phyloP scores from a whole-genome alignment of 257 asterid species.

The Solanum bukasovii region DNA sequence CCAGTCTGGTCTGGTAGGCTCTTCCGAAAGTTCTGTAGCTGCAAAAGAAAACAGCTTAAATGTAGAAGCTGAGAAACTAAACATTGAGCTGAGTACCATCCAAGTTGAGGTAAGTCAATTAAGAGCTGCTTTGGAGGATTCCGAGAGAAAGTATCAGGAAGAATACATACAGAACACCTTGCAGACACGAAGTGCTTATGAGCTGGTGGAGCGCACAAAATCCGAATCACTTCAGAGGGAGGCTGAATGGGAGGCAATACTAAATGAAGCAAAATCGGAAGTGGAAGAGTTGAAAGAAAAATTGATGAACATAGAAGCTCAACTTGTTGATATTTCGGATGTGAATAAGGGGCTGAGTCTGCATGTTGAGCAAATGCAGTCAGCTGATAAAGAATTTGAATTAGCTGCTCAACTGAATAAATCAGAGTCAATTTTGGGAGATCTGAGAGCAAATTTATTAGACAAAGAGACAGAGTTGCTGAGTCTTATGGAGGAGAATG shows the following conservation, averaged over 20 bases:
- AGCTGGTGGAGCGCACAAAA: constrained; percentile 46
- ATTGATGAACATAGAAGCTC: constrained; percentile 29
- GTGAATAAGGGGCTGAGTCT: constrained; percentile 13
- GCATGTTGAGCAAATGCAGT: constrained; percentile 9
- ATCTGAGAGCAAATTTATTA: constrained; percentile 25
- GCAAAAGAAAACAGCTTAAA: background rate
- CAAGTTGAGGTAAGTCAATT: constrained; percentile 37
- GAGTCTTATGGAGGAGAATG: constrained; percentile 40
- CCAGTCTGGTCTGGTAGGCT: constrained; percentile 14
- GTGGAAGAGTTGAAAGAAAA: constrained; percentile 34
- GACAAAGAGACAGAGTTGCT: constrained; percentile 47
- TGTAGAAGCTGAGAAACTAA: constrained; percentile 8
- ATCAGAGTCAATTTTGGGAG: constrained; percentile 28
- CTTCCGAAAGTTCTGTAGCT: constrained; percentile 3
- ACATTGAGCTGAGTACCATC: constrained; percentile 20
- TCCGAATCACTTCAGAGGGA: constrained; percentile 32
- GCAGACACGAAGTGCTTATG: constrained; percentile 58
- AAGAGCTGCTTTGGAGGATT: constrained; percentile 52
- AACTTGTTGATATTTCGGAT: constrained; percentile 4
- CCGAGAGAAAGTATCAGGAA: constrained; percentile 57
- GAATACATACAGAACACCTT: constrained; percentile 48
- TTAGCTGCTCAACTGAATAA: constrained; percentile 16
- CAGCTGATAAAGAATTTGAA: constrained; percentile 16
- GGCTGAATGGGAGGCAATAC: constrained; percentile 42
- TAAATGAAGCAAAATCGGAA: constrained; percentile 29